phyloP scores from a whole-genome alignment of 108 stramenopile genomes.

The Stephanodiscus triporus region DNA sequence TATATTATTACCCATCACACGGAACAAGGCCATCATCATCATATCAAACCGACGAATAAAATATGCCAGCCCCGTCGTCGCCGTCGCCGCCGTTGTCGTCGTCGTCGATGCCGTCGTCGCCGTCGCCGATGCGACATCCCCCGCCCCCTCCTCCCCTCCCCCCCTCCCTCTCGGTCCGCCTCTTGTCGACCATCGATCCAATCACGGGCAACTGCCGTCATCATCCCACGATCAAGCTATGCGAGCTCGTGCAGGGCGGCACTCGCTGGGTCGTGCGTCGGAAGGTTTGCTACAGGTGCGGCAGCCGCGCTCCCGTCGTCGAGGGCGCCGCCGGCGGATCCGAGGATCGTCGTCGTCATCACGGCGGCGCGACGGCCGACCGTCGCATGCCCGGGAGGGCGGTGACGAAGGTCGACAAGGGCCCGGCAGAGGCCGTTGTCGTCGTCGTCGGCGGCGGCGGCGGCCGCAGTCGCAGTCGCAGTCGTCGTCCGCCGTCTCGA shows the following conservation, averaged over 20 bases:
- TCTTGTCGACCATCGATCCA: constrained; percentile 40
- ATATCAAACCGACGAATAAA: neutral
- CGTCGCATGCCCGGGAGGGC: constrained; percentile 14
- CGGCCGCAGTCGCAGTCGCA: no score
- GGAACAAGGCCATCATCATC: neutral
- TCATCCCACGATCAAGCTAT: constrained; percentile 44
- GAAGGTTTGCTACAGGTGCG: constrained; percentile 52
- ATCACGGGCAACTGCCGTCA: constrained; percentile 31
- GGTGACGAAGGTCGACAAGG: constrained; percentile 5
- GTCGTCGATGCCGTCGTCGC: neutral
- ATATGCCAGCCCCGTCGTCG: neutral
- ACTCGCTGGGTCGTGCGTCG: constrained; percentile 49
- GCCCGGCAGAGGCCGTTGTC: no score
- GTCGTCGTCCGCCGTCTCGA: constrained; percentile 14
- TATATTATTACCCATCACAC: no score
- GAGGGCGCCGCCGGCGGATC: no score
- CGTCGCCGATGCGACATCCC: neutral
- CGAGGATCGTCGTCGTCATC: no score
- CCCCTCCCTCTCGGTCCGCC: constrained; percentile 37
- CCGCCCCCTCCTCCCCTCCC: constrained; percentile 43
- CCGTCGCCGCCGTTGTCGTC: neutral
- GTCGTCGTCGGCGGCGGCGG: no score
- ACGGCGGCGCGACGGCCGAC: no score
- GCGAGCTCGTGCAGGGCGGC: constrained; percentile 41
- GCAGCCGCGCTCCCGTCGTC: constrained; percentile 3